phyloP scores from a whole-genome alignment of 805 yeast genomes.

The Kazachstania taianensis region DNA sequence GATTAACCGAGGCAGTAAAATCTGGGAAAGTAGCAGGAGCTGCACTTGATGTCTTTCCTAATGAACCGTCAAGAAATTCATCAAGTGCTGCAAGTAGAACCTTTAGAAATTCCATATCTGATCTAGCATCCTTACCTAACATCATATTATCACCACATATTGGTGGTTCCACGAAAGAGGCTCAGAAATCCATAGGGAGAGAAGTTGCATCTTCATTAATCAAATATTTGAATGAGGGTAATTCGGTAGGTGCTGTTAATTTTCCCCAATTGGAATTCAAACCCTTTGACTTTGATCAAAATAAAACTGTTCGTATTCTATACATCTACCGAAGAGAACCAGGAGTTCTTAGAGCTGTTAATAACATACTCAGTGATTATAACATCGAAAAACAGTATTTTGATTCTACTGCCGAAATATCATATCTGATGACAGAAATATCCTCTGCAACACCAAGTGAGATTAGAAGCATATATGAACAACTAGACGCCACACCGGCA shows the following conservation, averaged over 20 bases:
- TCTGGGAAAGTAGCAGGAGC: slow-evolving; percentile 93
- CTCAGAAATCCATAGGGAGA: slow-evolving; percentile 91
- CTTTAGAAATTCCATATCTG: slow-evolving; percentile 74
- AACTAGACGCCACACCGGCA: slow-evolving; percentile 78
- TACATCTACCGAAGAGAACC: slow-evolving; percentile 96
- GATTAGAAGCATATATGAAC: slow-evolving; percentile 71
- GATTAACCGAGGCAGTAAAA: slow-evolving; percentile 80
- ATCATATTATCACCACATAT: slow-evolving; percentile 92
- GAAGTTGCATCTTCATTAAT: slow-evolving; percentile 81
- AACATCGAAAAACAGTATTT: slow-evolving; percentile 96
- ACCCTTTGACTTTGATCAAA: slow-evolving; percentile 74
- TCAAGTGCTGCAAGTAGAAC: slow-evolving; percentile 59
- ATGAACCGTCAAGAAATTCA: slow-evolving; percentile 95
- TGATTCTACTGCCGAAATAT: slow-evolving; percentile 89
- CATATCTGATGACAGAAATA: slow-evolving; percentile 95
- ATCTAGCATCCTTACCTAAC: slow-evolving; percentile 71
- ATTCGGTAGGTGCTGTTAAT: slow-evolving; percentile 88
- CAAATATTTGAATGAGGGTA: slow-evolving; percentile 91
- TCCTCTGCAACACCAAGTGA: slow-evolving; percentile 71
- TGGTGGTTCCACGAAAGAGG: slow-evolving; percentile 98
- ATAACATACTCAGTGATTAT: slow-evolving; percentile 85
- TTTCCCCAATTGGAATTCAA: slow-evolving; percentile 96
- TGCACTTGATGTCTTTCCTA: slow-evolving; percentile 90
- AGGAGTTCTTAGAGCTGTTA: slow-evolving; percentile 93
- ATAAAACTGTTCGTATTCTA: slow-evolving; percentile 79